phyloP scores from a whole-genome alignment of 192 early-diverging fungal species.

The Backusella australiensis region DNA sequence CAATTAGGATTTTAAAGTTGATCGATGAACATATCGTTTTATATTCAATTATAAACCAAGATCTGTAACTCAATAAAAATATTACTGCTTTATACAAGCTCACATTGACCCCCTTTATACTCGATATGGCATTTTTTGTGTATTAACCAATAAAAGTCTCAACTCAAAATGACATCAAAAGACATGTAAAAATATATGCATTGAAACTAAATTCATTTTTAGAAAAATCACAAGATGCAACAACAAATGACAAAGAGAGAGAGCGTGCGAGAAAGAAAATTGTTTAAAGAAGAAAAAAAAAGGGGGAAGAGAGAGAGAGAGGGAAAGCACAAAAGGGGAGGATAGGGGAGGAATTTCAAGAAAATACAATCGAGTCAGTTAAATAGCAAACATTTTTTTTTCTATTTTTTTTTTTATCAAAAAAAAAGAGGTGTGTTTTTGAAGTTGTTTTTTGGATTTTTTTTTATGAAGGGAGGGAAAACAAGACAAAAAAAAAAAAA shows the following conservation, averaged over 20 bases:
- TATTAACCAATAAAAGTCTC: too few species aligned
- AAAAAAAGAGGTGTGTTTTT: neutral
- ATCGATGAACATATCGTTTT: too few species aligned
- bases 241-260: neutral
- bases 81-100: too few species aligned
- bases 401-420: neutral
- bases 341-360: neutral
- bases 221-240: neutral
- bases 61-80: too few species aligned
- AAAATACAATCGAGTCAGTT: neutral
- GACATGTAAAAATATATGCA: neutral
- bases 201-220: neutral
- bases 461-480: too few species aligned
- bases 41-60: too few species aligned
- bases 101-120: too few species aligned
- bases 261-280: neutral
- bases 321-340: neutral
- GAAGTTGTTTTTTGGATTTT: too few species aligned
- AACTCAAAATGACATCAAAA: neutral
- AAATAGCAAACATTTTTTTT: neutral
- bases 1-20: too few species aligned
- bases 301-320: neutral
- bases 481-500: neutral
- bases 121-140: too few species aligned
- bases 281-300: neutral